Evolutionary conservation across 208 protist genomes (phyloP).

Genomic region (Phytomonas sp.): DNA sequence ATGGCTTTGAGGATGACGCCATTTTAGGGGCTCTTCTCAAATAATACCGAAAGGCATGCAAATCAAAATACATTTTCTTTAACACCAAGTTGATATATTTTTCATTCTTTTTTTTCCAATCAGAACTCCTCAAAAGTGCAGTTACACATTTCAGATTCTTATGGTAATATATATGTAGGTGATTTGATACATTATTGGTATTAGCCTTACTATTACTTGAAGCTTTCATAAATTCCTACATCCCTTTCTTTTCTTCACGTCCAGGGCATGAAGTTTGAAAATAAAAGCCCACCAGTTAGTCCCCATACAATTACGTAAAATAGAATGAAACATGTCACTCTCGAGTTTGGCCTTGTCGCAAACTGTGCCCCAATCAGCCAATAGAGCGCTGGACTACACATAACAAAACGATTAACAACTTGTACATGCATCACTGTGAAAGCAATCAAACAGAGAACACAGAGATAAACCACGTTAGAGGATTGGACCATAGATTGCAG

Average conservation of each 20-base stretch:
- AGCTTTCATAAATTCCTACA: neutral
- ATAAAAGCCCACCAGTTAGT: constrained; percentile 44
- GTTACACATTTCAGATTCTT: neutral
- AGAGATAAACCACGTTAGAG: constrained; percentile 40
- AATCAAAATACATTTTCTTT: neutral
- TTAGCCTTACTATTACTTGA: neutral
- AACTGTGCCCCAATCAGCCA: constrained; percentile 46
- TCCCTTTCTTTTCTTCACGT: constrained; percentile 25
- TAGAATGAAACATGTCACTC: constrained; percentile 28
- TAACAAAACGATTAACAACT: constrained; percentile 69
- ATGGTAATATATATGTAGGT: neutral
- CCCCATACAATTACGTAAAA: constrained; percentile 44
- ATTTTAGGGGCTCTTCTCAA: neutral
- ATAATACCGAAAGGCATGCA: neutral
- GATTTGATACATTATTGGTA: neutral
- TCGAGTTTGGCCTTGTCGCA: constrained; percentile 21
- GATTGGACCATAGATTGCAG: constrained; percentile 25
- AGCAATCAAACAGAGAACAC: constrained; percentile 31
- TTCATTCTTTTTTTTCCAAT: neutral
- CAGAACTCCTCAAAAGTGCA: neutral
- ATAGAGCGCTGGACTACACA: constrained; percentile 57
- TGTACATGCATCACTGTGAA: constrained; percentile 67
- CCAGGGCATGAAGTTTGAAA: constrained; percentile 73
- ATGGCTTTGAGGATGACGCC: neutral
- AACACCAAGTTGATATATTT: too few species aligned